phyloP scores from a whole-genome alignment of 768 basidiomycete species.

The Daedalea quercina region DNA sequence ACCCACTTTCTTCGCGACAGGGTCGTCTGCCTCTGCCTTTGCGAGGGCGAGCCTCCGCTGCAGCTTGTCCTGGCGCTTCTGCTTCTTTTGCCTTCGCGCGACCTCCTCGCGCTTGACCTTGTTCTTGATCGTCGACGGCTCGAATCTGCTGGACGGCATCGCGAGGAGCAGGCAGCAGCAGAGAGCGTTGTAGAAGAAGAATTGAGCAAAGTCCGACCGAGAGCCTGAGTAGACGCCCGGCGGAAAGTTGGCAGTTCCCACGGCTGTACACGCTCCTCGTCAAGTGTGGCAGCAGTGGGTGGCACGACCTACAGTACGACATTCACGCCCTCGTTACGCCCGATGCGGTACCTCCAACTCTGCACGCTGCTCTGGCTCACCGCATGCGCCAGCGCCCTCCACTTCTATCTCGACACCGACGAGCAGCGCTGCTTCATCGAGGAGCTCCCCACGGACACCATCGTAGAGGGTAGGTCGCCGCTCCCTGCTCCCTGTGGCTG shows the following conservation, averaged over 20 bases:
- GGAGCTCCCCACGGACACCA: slow-evolving; percentile 91
- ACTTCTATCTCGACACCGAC: slow-evolving; percentile 94
- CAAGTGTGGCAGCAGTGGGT: no score
- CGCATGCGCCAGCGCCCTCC: slow-evolving; percentile 64
- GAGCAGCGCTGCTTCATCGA: slow-evolving; percentile 95
- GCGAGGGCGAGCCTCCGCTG: slow-evolving; percentile 72
- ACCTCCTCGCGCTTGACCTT: slow-evolving; percentile 84
- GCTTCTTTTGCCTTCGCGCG: slow-evolving; percentile 63
- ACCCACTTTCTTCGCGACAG: slow-evolving; percentile 66
- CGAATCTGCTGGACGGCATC: slow-evolving; percentile 55
- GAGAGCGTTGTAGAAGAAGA: background rate
- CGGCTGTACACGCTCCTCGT: slow-evolving; percentile 12
- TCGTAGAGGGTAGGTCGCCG: slow-evolving; percentile 70
- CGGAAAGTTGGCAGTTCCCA: slow-evolving; percentile 9
- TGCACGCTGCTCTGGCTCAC: slow-evolving; percentile 35
- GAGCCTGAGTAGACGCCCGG: background rate
- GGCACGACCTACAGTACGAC: no score
- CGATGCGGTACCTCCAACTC: slow-evolving; percentile 24
- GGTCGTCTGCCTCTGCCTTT: slow-evolving; percentile 71
- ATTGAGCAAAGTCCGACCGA: background rate
- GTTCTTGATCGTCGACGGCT: slow-evolving; percentile 73
- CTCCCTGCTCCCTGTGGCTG: background rate
- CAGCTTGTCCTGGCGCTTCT: slow-evolving; percentile 76
- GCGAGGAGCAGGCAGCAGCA: background rate
- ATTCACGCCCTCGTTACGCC: slow-evolving; percentile 15